Base-by-base conservation (phyloP, 2,329 filamentous ascomycete genomes). In the Akanthomyces lecanii region DNA sequence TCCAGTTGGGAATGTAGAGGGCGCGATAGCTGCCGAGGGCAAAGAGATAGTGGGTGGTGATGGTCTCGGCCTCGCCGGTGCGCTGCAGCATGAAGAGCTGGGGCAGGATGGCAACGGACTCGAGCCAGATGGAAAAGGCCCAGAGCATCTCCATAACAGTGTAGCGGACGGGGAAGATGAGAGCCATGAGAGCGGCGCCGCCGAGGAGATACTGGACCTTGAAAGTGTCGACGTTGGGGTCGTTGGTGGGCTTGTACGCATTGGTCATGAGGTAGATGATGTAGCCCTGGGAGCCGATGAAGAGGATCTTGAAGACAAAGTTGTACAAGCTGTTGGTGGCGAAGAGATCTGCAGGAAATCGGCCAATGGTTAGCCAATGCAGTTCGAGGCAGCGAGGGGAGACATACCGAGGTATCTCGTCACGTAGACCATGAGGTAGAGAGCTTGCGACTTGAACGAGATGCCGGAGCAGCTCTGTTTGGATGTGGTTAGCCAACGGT, bases 391-490 rank as follows among this genome's bases (percentile, higher is more conserved):
- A 36, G 51, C 50, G 14, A 28, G 30, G n/a, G 50, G 25, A 28
- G n/a, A 61, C 76, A 62, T 79, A 91, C 89, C 89, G 66, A 99
- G 85, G 77, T 99, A 99, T 73, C 95, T 87, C 66, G 93, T 96
- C 50, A 96, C 75, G 77, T 99, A 99, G 71, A 99, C 95, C 51
- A 97, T 80, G 69, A 98, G 82, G 78, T 99, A 99, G 63, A 99
- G 85, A 57, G 89, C 91, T 83, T 99, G 95, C 66, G 94, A 97
- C 77, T 99, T 99, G 85, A 99, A 98, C 18, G 95, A 99, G 77
- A 99, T 94, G 70, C 95, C 95, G 48, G 94, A 89, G 76, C 93
- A 97, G 82, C 93, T 97, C 94, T 97, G 74, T 97, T 94, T 97
- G 74, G n/a, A 62, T 54, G 36, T 53, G 28, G 65, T 44, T 66